Percentiles rank a stretch among this genome's conserved stretches.
Evolutionary conservation across 345 rosid genomes (phyloP).

Genomic region (Euphorbia tirucalli): DNA sequence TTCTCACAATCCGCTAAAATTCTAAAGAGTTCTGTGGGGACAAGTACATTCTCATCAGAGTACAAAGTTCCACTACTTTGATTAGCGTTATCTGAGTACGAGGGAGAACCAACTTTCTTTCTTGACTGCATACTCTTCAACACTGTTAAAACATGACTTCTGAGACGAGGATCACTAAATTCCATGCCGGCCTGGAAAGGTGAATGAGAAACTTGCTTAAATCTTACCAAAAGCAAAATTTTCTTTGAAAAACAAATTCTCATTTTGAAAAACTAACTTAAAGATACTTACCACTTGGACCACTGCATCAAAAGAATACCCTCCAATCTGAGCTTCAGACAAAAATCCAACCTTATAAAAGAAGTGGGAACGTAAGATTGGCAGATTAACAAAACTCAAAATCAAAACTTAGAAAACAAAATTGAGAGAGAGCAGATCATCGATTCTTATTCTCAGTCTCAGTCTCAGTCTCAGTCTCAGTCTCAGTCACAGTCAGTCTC

Average conservation of each 20-base stretch:
- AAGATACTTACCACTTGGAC: slow-evolving; percentile 67
- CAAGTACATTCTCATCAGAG: slow-evolving; percentile 51
- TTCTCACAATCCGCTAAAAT: slow-evolving; percentile 90
- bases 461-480: background rate
- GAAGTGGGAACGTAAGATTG: slow-evolving; percentile 27
- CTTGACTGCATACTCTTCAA: slow-evolving; percentile 76
- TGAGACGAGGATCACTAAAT: slow-evolving; percentile 84
- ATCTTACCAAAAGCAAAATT: background rate
- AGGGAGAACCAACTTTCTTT: slow-evolving; percentile 51
- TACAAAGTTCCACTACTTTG: slow-evolving; percentile 42
- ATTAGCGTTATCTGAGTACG: slow-evolving; percentile 43
- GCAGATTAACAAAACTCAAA: slow-evolving; percentile 11
- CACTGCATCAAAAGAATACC: slow-evolving; percentile 75
- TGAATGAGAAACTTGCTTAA: slow-evolving; percentile 23
- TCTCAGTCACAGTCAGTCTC: no score
- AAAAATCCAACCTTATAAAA: slow-evolving; percentile 86
- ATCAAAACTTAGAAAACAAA: slow-evolving; percentile 13
- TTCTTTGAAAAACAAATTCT: background rate
- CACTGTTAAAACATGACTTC: slow-evolving; percentile 77
- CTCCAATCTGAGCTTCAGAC: slow-evolving; percentile 95
- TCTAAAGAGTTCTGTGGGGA: slow-evolving; percentile 79
- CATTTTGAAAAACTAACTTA: background rate
- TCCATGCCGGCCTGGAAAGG: slow-evolving; percentile 74
- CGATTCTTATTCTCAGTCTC: no score
- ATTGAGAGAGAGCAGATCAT: background rate